Percentiles rank a stretch among this genome's conserved stretches.
phyloP scores from a whole-genome alignment of 495 filamentous ascomycete genomes.

The Hypomontagnella monticulosa region DNA sequence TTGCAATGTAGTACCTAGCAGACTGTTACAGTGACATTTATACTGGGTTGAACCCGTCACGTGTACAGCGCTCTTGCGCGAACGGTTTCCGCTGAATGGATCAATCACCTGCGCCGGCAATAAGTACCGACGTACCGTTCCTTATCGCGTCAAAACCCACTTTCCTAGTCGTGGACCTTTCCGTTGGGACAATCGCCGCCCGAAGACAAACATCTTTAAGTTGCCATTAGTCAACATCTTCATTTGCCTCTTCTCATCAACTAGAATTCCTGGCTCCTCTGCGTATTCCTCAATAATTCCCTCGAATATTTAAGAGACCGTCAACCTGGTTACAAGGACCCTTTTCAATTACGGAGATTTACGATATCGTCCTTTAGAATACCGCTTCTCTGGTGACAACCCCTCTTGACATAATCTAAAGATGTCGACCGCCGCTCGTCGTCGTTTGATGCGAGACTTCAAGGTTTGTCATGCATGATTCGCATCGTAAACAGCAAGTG shows the following conservation, averaged over 20 bases:
- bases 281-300: not conserved
- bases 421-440: slow-evolving; percentile 94
- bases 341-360: not conserved
- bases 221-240: slow-evolving; percentile 19
- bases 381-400: not conserved
- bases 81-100: not conserved
- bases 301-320: not conserved
- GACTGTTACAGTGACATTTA: not conserved
- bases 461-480: slow-evolving; percentile 71
- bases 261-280: slow-evolving; percentile 11
- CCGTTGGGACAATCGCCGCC: slow-evolving; percentile 33
- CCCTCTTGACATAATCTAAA: slow-evolving; percentile 25
- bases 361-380: not conserved
- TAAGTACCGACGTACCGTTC: slow-evolving; percentile 20
- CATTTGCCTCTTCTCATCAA: slow-evolving; percentile 13
- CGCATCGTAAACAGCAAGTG: not conserved
- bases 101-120: not conserved
- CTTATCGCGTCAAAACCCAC: slow-evolving; percentile 31
- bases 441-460: slow-evolving; percentile 97
- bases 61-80: not conserved
- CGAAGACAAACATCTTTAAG: slow-evolving; percentile 18
- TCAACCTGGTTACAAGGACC: not conserved
- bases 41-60: slow-evolving; percentile 9
- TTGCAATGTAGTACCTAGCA: too few species aligned
- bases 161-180: slow-evolving; percentile 9